Base-by-base conservation (phyloP, 2,329 filamentous ascomycete species). In the Didymella exigua region DNA sequence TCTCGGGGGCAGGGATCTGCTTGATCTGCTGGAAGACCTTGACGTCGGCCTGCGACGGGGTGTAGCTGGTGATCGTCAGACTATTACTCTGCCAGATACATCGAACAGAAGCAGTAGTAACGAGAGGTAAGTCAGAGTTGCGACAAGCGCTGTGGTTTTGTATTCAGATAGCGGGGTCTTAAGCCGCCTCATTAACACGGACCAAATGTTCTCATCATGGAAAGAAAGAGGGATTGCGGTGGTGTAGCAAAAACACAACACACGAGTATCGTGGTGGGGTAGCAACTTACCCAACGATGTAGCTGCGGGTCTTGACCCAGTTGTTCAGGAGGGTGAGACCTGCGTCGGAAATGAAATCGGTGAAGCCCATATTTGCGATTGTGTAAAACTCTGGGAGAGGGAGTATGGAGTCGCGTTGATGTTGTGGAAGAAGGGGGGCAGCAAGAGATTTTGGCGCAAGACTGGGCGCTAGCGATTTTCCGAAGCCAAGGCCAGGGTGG, bases 171-270 rank as follows among this genome's bases (percentile, higher is more conserved):
- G 86, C 87, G 89, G 90, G 82, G 89, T 93, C 89, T 93, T 93
- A 90, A 91, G 84, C 86, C 89, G 87, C 87, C 88, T 93, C 89
- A 85, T 90, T 86, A 93, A 93, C 89, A 93, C 89, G 90, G 90
- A 93, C 90, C 89, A 93, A 93, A 87, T 82, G 82, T 84, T 38
- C 83, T 93, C 90, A 92, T 93, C 89, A 89, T 84, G 68, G 69
- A 75, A 77, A 63, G 62, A 75, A 76, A 66, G 63, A 44, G 42
- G 64, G 61, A 60, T 56, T 55, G 65, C 61, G 60, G 61, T 62
- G 61, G 52, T 57, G 58, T 41, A 37, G 58, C 65, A 54, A 64
- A 57, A 56, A 58, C 52, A 57, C 10, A 59, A 56, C 43, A 40
- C 40, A 54, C 52, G 46, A 48, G 45, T 55, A 50, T 8, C 51